Base-by-base conservation (phyloP, 768 basidiomycete species). In the Clitopilus passeckerianus region DNA sequence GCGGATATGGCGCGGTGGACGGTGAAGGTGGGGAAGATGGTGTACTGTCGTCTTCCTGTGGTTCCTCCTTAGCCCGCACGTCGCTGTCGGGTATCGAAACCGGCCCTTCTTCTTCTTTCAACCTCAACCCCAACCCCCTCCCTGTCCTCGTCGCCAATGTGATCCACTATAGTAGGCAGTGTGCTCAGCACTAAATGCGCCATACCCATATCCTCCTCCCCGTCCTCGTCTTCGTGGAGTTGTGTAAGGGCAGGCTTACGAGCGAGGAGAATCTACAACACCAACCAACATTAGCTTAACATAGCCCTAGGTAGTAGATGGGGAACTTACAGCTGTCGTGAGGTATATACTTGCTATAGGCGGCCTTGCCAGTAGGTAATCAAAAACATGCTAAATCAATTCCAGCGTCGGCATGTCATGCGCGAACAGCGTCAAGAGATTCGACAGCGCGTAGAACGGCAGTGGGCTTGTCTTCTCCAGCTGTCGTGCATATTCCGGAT, bases 341-440 rank as follows among this genome's bases (percentile, higher is more conserved):
- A 97, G 82, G 75, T 96, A 98, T 0, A 96, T 88, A 1, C 86
- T 80, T 0, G 80, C 78, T 27, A 94, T 83, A 9, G 95, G 95
- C 23, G 92, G 92, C 34, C 94, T 81, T 62, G 86, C 84, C 12
- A 98, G 74, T 9, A 97, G 73, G 68, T 87, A 98, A 72, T 98
- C 95, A 71, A 96, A 98, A 53, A 94, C 84, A 62, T 94, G 89
- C 68, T 96, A 94, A 24, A 94, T 90, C 37, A 95, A 85, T 5
- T 89, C 82, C n/a, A 96, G 80, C 1, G 90, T 91, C 7, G 95
- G 92, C 59, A 94, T 81, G 65, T 97, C 94, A 70, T 98, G 95
- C 10, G 95, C 86, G 74, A 98, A 94, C 30, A 96, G 81, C 0
- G 94, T 96, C 34, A 98, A 77, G 33, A 97, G 83, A 73, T 94